A percentile compares a stretch with the other conserved stretches of the same genome.
Evolutionary conservation across 164 flowering plant species (phyloP).

Genomic region (Protea cynaroides): DNA sequence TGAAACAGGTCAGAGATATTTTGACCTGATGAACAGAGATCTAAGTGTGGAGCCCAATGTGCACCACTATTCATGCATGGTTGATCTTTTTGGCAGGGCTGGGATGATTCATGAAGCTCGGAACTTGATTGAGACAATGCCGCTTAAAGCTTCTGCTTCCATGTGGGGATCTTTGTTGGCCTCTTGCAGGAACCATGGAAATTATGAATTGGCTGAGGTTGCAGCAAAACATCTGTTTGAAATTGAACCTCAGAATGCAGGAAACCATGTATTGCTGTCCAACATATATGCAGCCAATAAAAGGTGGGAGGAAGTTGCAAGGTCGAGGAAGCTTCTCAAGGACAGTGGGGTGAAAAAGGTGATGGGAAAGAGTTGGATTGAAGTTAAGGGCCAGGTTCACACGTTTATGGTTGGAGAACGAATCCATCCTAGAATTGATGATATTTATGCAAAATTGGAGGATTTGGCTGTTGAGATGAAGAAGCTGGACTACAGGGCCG

Average conservation of each 20-base stretch:
- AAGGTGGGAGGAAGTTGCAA: conserved; percentile 63
- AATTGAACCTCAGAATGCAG: conserved; percentile 70
- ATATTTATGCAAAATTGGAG: conserved; percentile 54
- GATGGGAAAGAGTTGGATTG: conserved; percentile 83
- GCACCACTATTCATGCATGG: conserved; percentile 78
- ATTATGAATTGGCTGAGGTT: conserved; percentile 60
- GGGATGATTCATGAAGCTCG: conserved; percentile 57
- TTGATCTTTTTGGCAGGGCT: conserved; percentile 71
- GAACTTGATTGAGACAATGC: conserved; percentile 49
- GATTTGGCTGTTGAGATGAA: conserved; percentile 48
- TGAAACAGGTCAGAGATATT: conserved; percentile 46
- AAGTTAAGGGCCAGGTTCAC: conserved; percentile 57
- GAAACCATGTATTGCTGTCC: conserved; percentile 70
- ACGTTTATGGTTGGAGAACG: conserved; percentile 66
- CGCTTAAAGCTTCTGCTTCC: conserved; percentile 60
- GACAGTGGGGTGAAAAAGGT: conserved; percentile 59
- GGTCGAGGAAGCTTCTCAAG: conserved; percentile 54
- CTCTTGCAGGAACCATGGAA: conserved; percentile 56
- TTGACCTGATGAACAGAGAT: conserved; percentile 43
- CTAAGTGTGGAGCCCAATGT: conserved; percentile 40
- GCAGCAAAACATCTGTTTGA: conserved; percentile 63
- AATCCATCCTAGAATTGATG: conserved; percentile 46
- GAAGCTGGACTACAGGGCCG: conserved; percentile 38
- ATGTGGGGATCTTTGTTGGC: conserved; percentile 87
- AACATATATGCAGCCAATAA: conserved; percentile 64